Evolutionary conservation across 495 filamentous ascomycete genomes (phyloP).

Genomic region (Aspergillus biplanus): DNA sequence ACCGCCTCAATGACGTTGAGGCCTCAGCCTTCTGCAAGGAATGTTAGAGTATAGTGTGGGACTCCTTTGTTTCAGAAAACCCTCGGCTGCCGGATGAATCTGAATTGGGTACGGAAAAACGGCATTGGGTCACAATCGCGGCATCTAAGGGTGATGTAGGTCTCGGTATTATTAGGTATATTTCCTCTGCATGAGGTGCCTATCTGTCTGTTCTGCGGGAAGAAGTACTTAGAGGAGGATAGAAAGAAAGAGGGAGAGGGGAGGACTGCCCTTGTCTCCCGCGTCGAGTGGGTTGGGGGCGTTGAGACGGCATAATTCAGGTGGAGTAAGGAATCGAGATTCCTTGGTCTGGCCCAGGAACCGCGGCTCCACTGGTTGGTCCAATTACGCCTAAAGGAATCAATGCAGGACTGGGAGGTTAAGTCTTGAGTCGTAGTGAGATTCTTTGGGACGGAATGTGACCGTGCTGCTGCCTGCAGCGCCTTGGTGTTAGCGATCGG

Average conservation of each 20-base stretch:
- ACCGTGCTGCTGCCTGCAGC: neutral
- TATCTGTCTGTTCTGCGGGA: neutral
- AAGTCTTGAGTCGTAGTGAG: neutral
- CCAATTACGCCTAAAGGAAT: neutral
- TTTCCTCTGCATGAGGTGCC: neutral
- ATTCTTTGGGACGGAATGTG: neutral
- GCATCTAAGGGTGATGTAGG: neutral
- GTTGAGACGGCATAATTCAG: neutral
- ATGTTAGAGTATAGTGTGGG: neutral
- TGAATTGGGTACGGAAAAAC: neutral
- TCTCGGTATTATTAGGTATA: no score
- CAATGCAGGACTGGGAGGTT: neutral
- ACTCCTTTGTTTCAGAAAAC: neutral
- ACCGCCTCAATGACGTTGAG: neutral
- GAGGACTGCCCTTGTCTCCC: no score
- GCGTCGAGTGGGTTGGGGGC: neutral
- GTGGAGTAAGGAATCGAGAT: neutral
- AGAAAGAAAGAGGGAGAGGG: neutral
- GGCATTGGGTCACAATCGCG: neutral
- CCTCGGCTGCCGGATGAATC: neutral
- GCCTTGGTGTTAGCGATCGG: neutral
- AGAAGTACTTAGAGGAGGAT: neutral
- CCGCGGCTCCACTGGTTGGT: neutral
- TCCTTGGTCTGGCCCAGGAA: neutral
- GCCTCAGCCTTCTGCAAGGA: neutral